Evolutionary conservation across 331 rosid species (phyloP).

Genomic region (Cucumis variabilis): DNA sequence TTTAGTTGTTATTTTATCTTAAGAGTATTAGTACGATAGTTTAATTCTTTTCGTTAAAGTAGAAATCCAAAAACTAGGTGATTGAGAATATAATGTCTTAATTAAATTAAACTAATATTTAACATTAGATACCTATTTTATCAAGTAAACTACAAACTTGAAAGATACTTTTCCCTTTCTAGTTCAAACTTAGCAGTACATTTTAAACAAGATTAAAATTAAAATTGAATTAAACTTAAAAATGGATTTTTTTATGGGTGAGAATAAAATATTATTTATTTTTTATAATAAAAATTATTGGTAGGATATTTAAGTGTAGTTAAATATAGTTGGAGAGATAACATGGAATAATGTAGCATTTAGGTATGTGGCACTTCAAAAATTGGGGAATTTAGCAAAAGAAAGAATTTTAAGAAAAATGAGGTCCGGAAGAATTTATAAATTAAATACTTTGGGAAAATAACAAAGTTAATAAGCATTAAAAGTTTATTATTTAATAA

Average conservation of each 20-base stretch:
- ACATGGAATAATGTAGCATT: background rate
- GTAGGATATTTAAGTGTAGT: background rate
- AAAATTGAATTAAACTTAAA: too few relatives aligned
- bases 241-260: too few relatives aligned
- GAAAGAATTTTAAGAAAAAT: background rate
- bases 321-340: background rate
- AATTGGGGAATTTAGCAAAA: background rate
- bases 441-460: background rate
- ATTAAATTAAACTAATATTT: too few relatives aligned
- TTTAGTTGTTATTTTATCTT: too few relatives aligned
- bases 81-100: too few relatives aligned
- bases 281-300: background rate
- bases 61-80: too few relatives aligned
- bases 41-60: too few relatives aligned
- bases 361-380: background rate
- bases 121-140: too few relatives aligned
- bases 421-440: conserved; percentile 2
- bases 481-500: background rate
- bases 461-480: background rate
- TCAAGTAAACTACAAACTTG: background rate
- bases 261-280: background rate
- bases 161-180: background rate
- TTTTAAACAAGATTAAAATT: too few relatives aligned
- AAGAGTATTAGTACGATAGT: too few relatives aligned
- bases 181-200: background rate